A percentile compares a stretch with the other conserved stretches of the same genome.
Conservation (phyloP, 495 filamentous ascomycete genomes). For the Rhypophila decipiens region DNA sequence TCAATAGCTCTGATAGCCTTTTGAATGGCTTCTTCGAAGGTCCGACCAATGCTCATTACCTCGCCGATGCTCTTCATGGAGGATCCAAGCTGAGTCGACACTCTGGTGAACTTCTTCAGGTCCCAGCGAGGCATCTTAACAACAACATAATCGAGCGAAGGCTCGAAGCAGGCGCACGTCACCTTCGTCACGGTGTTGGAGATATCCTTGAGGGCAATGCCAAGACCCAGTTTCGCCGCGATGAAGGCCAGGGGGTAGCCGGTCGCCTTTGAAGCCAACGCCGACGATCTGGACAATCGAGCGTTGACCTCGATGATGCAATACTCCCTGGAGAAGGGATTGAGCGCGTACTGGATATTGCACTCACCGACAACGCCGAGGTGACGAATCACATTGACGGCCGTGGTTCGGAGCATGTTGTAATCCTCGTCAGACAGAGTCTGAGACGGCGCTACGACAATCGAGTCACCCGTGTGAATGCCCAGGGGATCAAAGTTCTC, state of each 20-base stretch:
- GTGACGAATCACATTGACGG: slow-evolving; percentile 98
- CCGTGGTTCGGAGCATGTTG: slow-evolving; percentile 96
- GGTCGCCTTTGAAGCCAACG: slow-evolving; percentile 92
- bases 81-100: slow-evolving; percentile 88
- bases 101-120: slow-evolving; percentile 95
- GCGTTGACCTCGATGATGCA: slow-evolving; percentile 99
- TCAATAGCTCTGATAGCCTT: slow-evolving; percentile 95
- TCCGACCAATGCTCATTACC: slow-evolving; percentile 96
- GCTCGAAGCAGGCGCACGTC: slow-evolving; percentile 96
- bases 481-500: slow-evolving; percentile 98
- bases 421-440: slow-evolving; percentile 95
- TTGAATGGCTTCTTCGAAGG: slow-evolving; percentile 97
- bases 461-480: slow-evolving; percentile 97
- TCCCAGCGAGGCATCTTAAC: slow-evolving; percentile 99
- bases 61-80: slow-evolving; percentile 99
- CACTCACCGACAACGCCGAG: slow-evolving; percentile 96
- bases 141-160: slow-evolving; percentile 97
- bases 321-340: slow-evolving; percentile 95
- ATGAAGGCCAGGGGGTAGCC: slow-evolving; percentile 96
- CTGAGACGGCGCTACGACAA: slow-evolving; percentile 95
- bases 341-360: slow-evolving; percentile 97
- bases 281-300: slow-evolving; percentile 89
- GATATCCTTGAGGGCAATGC: slow-evolving; percentile 94
- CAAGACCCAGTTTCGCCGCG: slow-evolving; percentile 89
- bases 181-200: slow-evolving; percentile 93